phyloP scores from a whole-genome alignment of 2,329 filamentous ascomycete genomes.

The Arthrocladium fulminans region DNA sequence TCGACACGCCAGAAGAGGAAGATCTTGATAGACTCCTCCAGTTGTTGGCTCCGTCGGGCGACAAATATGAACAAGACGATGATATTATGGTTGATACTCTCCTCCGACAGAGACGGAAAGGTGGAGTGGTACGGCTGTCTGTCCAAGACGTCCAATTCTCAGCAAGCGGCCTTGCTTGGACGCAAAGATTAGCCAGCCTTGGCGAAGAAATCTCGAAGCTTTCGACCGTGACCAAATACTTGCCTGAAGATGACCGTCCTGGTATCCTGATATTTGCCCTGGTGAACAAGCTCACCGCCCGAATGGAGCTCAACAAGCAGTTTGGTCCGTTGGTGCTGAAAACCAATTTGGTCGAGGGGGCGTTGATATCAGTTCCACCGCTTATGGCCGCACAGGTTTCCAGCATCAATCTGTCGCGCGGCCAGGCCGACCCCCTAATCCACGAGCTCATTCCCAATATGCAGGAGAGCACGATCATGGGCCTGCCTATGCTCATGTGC shows the following conservation, averaged over 20 bases:
- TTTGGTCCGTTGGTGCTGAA: slow-evolving; percentile 56
- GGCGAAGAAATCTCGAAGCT: slow-evolving; percentile 72
- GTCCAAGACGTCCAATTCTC: slow-evolving; percentile 56
- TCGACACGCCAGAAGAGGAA: slow-evolving; percentile 61
- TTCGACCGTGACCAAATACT: slow-evolving; percentile 82
- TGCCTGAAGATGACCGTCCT: slow-evolving; percentile 90
- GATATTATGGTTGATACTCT: slow-evolving; percentile 93
- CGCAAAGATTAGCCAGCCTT: slow-evolving; percentile 61
- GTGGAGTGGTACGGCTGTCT: slow-evolving; percentile 65
- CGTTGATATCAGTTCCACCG: slow-evolving; percentile 76
- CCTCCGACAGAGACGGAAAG: slow-evolving; percentile 75
- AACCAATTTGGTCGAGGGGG: slow-evolving; percentile 58
- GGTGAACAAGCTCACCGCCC: slow-evolving; percentile 54
- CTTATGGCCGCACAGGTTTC: slow-evolving; percentile 70
- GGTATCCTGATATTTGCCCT: slow-evolving; percentile 68
- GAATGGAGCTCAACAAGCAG: slow-evolving; percentile 56
- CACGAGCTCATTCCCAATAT: slow-evolving; percentile 46
- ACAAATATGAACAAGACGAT: slow-evolving; percentile 80
- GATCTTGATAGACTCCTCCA: slow-evolving; percentile 77
- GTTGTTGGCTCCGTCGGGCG: slow-evolving; percentile 82
- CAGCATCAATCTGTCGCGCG: slow-evolving; percentile 53
- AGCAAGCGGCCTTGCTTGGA: slow-evolving; percentile 54
- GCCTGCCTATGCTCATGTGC: slow-evolving; percentile 64
- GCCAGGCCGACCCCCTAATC: slow-evolving; percentile 62
- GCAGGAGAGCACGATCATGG: slow-evolving; percentile 26